Evolutionary conservation across 352 stramenopile species (phyloP).

Genomic region (Globisporangium apiculatum): DNA sequence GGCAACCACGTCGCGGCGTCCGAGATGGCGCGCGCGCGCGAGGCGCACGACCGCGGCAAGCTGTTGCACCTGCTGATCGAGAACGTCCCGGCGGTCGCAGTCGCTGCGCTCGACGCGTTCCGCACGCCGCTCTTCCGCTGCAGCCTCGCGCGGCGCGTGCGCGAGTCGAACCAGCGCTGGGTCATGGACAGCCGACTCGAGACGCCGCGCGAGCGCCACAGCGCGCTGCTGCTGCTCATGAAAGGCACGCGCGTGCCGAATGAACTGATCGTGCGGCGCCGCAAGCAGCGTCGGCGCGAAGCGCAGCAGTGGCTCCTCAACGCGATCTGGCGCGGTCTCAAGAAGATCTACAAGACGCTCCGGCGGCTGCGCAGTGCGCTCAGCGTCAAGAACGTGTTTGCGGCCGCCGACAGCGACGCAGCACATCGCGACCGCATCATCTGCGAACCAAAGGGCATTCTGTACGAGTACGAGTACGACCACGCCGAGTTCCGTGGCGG

Average conservation of each 20-base stretch:
- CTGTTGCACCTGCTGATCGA: slow-evolving; percentile 71
- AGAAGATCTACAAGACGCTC: slow-evolving; percentile 47
- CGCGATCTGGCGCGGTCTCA: slow-evolving; percentile 28
- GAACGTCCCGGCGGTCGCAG: slow-evolving; percentile 48
- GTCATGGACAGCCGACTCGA: slow-evolving; percentile 39
- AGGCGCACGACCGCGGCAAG: slow-evolving; percentile 56
- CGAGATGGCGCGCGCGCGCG: slow-evolving; percentile 40
- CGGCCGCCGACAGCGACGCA: slow-evolving; percentile 23
- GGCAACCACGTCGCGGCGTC: slow-evolving; percentile 46
- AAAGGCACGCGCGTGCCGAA: slow-evolving; percentile 24
- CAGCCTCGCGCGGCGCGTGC: slow-evolving; percentile 33
- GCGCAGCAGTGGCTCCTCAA: slow-evolving; percentile 18
- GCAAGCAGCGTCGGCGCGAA: slow-evolving; percentile 19
- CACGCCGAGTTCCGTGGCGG: slow-evolving; percentile 59
- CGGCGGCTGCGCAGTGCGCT: slow-evolving; percentile 32
- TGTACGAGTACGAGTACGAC: slow-evolving; percentile 83
- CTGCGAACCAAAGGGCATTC: slow-evolving; percentile 68
- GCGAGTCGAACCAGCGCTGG: slow-evolving; percentile 66
- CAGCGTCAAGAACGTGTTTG: slow-evolving; percentile 69
- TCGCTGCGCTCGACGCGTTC: slow-evolving; percentile 69
- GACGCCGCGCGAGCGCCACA: slow-evolving; percentile 30
- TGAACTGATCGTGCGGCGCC: slow-evolving; percentile 7
- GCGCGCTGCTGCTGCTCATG: slow-evolving; percentile 47
- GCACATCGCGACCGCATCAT: slow-evolving; percentile 51
- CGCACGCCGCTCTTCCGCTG: slow-evolving; percentile 64